Conservation (phyloP, 2,329 filamentous ascomycete species). For the Nemania sp. region DNA sequence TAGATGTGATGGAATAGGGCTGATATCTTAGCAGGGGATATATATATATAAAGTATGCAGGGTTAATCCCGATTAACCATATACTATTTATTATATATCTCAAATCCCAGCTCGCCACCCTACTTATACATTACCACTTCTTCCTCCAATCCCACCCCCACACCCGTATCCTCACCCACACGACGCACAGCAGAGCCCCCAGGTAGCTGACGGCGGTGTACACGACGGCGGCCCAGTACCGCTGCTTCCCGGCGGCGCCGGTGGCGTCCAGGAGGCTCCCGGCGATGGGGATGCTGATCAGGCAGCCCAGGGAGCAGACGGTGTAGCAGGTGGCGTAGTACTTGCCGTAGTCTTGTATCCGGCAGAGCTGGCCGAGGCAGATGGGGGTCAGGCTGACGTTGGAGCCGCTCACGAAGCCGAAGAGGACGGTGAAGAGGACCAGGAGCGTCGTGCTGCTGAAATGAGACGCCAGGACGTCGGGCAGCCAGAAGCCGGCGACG, state of each 20-base stretch:
- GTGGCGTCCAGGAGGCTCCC: conserved; percentile 16
- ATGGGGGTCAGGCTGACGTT: conserved; percentile 17
- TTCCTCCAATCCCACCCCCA: conserved; percentile 15
- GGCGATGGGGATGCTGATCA: conserved; percentile 19
- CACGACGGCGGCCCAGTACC: conserved; percentile 14
- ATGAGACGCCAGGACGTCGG: conserved; percentile 5
- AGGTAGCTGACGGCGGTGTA: conserved; percentile 17
- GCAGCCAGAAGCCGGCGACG: conserved; percentile 15
- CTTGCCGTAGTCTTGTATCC: conserved; percentile 16
- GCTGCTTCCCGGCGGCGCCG: conserved; percentile 2
- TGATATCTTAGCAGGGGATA: no score
- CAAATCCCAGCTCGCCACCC: not conserved
- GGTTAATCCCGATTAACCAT: no score
- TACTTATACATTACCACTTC: no score
- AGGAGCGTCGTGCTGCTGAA: conserved; percentile 7
- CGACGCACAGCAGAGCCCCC: conserved; percentile 6
- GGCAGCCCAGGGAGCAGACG: conserved; percentile 12
- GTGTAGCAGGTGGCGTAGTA: conserved; percentile 19
- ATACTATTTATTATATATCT: not conserved
- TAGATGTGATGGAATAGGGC: no score
- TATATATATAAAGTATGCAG: no score
- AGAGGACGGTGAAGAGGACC: conserved; percentile 8
- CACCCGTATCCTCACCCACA: conserved; percentile 15
- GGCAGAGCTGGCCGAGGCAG: conserved; percentile 13
- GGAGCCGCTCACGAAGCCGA: conserved; percentile 14